Base-by-base conservation (phyloP, 306 rosid species). In the Benincasa hispida region DNA sequence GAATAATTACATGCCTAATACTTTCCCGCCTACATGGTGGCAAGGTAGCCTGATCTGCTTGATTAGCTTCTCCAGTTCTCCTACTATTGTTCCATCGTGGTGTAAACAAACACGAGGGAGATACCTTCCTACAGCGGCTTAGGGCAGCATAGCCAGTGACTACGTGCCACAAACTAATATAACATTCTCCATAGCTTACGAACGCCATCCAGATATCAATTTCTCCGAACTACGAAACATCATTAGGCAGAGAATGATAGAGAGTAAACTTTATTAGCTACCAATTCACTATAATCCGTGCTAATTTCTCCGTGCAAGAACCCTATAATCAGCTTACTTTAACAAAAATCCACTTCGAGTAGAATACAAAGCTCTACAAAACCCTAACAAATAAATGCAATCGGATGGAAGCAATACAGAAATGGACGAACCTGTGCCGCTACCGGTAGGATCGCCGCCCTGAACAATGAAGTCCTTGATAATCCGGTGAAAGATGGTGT, bases 401-500 rank as follows among this genome's bases (percentile, higher is more conserved):
- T 35, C 6, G 61, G 79, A 75, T 42, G 11, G 25, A 80, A 15
- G 63, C 59, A 45, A 62, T 6, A 72, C 10, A 27, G 9, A 54
- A 25, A 30, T 4, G 35, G 14, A 54, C 24, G 25, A 45, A 94
- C 98, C 98, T 39, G 92, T 86, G 85, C 97, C 98, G 34, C 86
- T 85, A 83, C 82, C 92, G 47, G 98, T 90, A 80, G 98, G 98
- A 78, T 94, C 98, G 61, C 97, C 97, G 10, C 87, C 86, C 83
- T 94, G 98, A 37, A 91, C 32, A 61, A 94, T 96, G 69, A 95
- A 92, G 58, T 84, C 96, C 83, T 90, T 92, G 73, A 92, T 81
- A 73, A 94, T 78, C 73, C 99, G 95, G 85, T 90, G 99, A 81
- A 94, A 91, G 84, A 87, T 85, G 78, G 93, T 90, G 81, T 88